Conservation (phyloP, 2,329 filamentous ascomycete genomes). For the Alternaria postmessia region DNA sequence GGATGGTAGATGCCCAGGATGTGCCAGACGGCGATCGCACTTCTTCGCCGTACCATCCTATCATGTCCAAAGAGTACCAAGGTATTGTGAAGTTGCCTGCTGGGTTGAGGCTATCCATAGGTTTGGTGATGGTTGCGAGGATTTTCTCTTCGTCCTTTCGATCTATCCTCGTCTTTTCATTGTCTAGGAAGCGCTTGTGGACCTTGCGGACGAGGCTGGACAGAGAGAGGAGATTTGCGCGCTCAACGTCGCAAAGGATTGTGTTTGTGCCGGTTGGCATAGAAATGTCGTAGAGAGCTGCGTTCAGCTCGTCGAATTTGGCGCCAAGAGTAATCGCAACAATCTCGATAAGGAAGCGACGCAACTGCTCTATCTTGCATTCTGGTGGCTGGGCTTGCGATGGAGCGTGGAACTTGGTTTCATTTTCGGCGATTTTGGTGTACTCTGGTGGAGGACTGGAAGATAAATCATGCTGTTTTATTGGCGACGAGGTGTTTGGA, state of each 20-base stretch:
- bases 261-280: not conserved
- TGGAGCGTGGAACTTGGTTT: not conserved
- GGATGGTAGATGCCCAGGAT: not conserved
- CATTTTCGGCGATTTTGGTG: not conserved
- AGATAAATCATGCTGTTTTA: not conserved
- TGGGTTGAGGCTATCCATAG: not conserved
- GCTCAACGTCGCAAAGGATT: not conserved
- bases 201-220: not conserved
- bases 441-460: not conserved
- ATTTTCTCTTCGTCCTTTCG: not conserved
- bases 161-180: not conserved
- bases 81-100: not conserved
- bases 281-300: not conserved
- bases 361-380: not conserved
- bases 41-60: constrained; percentile 7
- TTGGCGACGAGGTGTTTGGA: not conserved
- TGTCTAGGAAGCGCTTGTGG: not conserved
- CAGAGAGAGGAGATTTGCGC: not conserved
- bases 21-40: not conserved
- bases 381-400: constrained; percentile 3
- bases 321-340: not conserved
- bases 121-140: not conserved
- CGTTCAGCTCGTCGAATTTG: not conserved
- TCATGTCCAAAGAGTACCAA: not conserved
- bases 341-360: not conserved